Base-by-base conservation (phyloP, 169 alveolate genomes). In the Cryptosporidium sp. region DNA sequence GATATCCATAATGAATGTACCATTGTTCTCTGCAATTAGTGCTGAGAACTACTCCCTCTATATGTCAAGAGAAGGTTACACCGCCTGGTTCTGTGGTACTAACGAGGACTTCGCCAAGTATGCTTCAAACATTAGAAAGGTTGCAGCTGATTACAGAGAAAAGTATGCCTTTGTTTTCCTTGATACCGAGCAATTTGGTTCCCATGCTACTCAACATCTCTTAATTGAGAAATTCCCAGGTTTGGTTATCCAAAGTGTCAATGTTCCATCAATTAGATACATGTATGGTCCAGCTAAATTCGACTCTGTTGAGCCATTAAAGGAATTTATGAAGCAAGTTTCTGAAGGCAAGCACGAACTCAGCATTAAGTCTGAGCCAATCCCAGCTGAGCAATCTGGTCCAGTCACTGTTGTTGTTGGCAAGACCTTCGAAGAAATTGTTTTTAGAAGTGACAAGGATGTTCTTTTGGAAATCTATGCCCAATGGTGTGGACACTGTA, bases 401-500 rank as follows among this genome's bases (percentile, higher is more conserved):
- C 95, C 96, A 16, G 98, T 95, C 29, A 93, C 93, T 42, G 93
- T 91, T 16, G 91, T 91, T 29, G 98, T 96, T 45, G 97, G 97
- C 9, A 91, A 94, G 75, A 93, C 91, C 58, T 94, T 94, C 86
- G 87, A 92, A 69, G 95, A 94, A 67, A 84, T 93, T 72, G 98
- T 96, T 61, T 71, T 95, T 33, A 93, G 94, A 85, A 86, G 80
- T 26, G 95, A 94, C 87, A 94, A 94, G 86, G 98, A 97, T 86
- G 99, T 97, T 69, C 93, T 97, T 61, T 95, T 98, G 67, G 97
- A 96, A 93, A 97, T 96, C 86, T 97, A 97, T 73, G 99, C 99
- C n/a, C 99, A 99, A 52, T 97, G 99, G 99, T 97, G 99, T 85
- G 98, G 98, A 26, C 98, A 96, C 94, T 98, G 99, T 95, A 97